These are phyloP conservation scores for Fagopyrum tataricum DNA, from an alignment of 148 eudicot genomes.

Conservation along the genomic window DNA sequence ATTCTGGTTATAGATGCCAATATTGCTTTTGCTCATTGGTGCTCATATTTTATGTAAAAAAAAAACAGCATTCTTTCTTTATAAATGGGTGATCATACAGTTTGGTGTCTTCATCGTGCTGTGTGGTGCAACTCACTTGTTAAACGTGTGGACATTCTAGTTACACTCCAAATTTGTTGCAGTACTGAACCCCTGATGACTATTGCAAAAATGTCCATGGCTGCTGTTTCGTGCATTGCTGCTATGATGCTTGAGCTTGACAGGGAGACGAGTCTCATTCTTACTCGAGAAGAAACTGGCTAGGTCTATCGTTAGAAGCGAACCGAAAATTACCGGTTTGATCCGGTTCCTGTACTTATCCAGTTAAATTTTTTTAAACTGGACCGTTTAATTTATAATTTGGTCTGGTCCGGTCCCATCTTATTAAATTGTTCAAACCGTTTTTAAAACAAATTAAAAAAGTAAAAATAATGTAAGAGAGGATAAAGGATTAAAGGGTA, in stretches of 20 bases:
- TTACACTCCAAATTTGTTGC: slow-evolving; percentile 69
- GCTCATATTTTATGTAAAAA: slow-evolving; percentile 85
- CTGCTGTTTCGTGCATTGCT: slow-evolving; percentile 80
- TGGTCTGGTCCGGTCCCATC: no score
- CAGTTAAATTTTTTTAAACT: no score
- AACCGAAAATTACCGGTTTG: no score
- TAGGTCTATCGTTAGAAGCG: slow-evolving; percentile 83
- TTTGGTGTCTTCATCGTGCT: slow-evolving; percentile 95
- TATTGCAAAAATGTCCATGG: slow-evolving; percentile 67
- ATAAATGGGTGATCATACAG: slow-evolving; percentile 94
- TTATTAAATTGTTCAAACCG: slow-evolving; percentile 83
- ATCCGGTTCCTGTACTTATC: no score
- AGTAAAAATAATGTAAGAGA: no score
- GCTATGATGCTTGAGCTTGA: slow-evolving; percentile 93
- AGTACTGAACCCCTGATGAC: slow-evolving; percentile 83
- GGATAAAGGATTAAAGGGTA: no score
- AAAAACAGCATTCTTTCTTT: slow-evolving; percentile 91
- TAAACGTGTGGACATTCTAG: slow-evolving; percentile 70
- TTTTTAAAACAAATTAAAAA: no score
- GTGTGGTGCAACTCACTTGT: slow-evolving; percentile 91
- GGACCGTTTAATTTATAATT: no score
- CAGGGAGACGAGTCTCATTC: slow-evolving; percentile 87
- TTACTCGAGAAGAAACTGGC: slow-evolving; percentile 96
- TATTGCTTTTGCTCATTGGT: slow-evolving; percentile 84
- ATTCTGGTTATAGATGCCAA: slow-evolving; percentile 79